phyloP scores from a whole-genome alignment of 805 yeast species.

The Priceomyces haplophilus region DNA sequence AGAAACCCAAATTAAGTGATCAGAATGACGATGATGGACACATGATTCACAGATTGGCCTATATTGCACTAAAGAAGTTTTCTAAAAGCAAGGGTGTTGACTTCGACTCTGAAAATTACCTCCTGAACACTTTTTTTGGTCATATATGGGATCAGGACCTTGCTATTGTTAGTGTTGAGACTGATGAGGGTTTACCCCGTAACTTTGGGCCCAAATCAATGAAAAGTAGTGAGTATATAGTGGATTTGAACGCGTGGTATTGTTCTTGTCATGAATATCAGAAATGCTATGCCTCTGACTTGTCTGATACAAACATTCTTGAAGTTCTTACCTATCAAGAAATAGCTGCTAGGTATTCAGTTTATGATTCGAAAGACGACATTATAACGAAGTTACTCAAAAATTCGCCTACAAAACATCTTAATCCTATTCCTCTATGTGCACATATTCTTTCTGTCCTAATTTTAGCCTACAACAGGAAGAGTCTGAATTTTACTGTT shows the following conservation, averaged over 20 bases:
- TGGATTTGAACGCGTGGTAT: constrained; percentile 28
- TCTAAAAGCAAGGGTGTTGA: background rate
- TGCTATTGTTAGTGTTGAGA: background rate
- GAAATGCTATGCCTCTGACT: constrained; percentile 7
- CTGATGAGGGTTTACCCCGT: background rate
- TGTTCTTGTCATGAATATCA: constrained; percentile 29
- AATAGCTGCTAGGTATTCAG: background rate
- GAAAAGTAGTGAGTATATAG: constrained; percentile 5
- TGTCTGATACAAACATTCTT: background rate
- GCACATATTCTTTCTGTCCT: constrained; percentile 19
- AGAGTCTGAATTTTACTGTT: background rate
- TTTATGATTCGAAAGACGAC: background rate
- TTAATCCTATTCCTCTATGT: constrained; percentile 20
- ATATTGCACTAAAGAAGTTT: background rate
- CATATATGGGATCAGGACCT: background rate
- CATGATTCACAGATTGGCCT: background rate
- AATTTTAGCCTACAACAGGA: constrained; percentile 5
- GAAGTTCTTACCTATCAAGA: constrained; percentile 1
- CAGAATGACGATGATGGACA: background rate
- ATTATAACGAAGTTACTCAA: background rate
- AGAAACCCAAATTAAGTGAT: background rate
- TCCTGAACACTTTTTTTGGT: background rate
- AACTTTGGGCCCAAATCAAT: background rate
- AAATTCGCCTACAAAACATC: constrained; percentile 3
- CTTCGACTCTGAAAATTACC: background rate